A percentile compares a stretch with the other conserved stretches of the same genome.
These are phyloP conservation scores for Aegilops bicornis DNA, from an alignment of 176 grass and related monocot species.

Conservation along the genomic window DNA sequence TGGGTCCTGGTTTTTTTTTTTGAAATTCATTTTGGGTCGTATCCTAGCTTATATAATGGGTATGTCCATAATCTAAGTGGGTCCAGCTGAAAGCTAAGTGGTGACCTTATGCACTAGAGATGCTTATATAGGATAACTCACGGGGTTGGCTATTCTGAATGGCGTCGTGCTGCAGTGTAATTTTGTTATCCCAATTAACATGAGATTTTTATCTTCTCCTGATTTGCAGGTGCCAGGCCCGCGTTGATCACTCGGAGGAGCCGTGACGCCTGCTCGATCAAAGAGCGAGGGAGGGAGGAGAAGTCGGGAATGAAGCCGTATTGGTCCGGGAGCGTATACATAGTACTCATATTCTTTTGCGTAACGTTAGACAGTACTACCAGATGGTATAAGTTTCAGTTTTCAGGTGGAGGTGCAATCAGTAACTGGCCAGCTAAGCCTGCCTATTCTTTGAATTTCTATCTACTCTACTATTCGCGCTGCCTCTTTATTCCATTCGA, in stretches of 20 bases:
- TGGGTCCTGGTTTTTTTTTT: too few relatives aligned
- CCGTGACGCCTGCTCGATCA: slow-evolving; percentile 11
- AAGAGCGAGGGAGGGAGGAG: not conserved
- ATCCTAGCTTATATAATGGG: too few relatives aligned
- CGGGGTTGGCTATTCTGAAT: not conserved
- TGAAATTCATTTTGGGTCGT: too few relatives aligned
- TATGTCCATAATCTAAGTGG: too few relatives aligned
- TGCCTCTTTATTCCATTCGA: not conserved
- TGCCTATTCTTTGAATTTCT: slow-evolving; percentile 20
- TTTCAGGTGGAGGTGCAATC: slow-evolving; percentile 22
- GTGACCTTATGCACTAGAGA: too few relatives aligned
- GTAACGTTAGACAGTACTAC: not conserved
- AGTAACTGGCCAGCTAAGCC: not conserved
- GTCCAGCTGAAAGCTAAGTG: too few relatives aligned
- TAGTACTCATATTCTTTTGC: slow-evolving; percentile 29
- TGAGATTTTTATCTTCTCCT: not conserved
- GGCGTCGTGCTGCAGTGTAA: not conserved
- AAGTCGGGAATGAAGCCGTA: slow-evolving; percentile 58
- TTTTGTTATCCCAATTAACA: not conserved
- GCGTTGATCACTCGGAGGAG: slow-evolving; percentile 13
- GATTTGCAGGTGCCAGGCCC: slow-evolving; percentile 20
- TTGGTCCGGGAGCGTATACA: slow-evolving; percentile 64
- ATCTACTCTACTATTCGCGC: not conserved
- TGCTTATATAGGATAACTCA: too few relatives aligned
- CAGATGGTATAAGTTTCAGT: slow-evolving; percentile 23